Percentiles rank a stretch among this genome's conserved stretches.
These are phyloP conservation scores for Schwanniomyces sp. DNA, from an alignment of 805 yeast species.

Conservation along the genomic window DNA sequence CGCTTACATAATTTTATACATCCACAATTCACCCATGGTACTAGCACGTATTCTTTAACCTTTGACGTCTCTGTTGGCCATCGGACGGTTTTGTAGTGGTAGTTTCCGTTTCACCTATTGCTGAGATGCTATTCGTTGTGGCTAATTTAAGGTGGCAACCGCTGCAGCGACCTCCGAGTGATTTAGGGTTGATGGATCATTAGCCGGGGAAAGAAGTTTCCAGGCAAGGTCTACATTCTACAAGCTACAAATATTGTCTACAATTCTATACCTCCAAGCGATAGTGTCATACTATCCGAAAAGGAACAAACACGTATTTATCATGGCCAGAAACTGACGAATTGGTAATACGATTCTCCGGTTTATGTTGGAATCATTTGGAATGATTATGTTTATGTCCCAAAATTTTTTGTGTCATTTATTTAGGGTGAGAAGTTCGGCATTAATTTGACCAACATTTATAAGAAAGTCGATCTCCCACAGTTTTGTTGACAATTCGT, in stretches of 20 bases:
- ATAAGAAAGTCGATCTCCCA: slow-evolving; percentile 1
- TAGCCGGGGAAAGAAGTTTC: too few relatives aligned
- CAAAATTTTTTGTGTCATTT: slow-evolving; percentile 1
- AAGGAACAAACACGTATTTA: background rate
- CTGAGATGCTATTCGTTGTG: too few relatives aligned
- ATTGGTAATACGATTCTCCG: background rate
- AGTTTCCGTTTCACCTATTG: too few relatives aligned
- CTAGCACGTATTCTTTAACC: too few relatives aligned
- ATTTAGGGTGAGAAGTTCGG: slow-evolving; percentile 1
- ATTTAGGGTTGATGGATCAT: too few relatives aligned
- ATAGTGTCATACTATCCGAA: background rate
- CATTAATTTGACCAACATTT: slow-evolving; percentile 1
- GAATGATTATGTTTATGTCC: background rate
- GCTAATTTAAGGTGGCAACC: too few relatives aligned
- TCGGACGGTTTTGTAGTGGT: too few relatives aligned
- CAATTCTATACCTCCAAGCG: background rate
- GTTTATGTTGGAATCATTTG: background rate
- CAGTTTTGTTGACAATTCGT: background rate
- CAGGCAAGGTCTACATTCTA: too few relatives aligned
- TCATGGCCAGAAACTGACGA: background rate
- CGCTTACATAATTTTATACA: background rate
- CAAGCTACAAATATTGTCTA: background rate
- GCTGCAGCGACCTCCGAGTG: too few relatives aligned
- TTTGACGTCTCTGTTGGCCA: too few relatives aligned
- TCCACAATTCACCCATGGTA: background rate